phyloP scores from a whole-genome alignment of 306 rosid species.

The Lathyrus oleraceus region DNA sequence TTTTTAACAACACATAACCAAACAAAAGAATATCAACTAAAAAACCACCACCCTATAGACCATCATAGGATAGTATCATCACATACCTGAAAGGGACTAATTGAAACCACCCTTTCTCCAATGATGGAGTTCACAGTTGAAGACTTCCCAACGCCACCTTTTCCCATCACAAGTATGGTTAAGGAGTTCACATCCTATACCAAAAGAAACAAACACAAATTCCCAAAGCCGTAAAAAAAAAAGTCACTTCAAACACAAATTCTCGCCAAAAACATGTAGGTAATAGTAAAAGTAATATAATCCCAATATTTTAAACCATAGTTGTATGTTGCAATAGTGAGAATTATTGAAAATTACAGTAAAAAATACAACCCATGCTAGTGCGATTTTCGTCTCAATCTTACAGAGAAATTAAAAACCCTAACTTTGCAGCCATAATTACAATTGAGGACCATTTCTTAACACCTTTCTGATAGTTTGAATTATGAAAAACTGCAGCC shows the following conservation, averaged over 20 bases:
- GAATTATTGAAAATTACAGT: background rate
- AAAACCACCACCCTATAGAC: constrained; percentile 3
- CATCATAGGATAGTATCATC: background rate
- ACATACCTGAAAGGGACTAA: constrained; percentile 89
- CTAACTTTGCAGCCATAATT: too few species aligned
- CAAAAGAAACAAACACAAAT: constrained; percentile 10
- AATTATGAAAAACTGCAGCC: background rate
- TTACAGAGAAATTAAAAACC: too few species aligned
- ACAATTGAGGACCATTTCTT: too few species aligned
- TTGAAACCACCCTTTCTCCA: constrained; percentile 85
- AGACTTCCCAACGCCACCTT: constrained; percentile 96
- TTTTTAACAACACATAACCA: background rate
- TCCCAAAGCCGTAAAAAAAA: background rate
- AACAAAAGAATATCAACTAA: background rate
- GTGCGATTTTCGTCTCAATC: background rate
- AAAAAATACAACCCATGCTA: background rate
- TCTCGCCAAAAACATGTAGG: background rate
- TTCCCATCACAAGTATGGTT: constrained; percentile 97
- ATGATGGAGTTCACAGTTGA: constrained; percentile 89
- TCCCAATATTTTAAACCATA: background rate
- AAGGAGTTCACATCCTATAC: constrained; percentile 77
- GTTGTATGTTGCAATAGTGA: background rate
- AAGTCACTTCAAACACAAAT: too few species aligned
- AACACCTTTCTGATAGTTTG: background rate
- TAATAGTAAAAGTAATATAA: constrained; percentile 2